phyloP scores from a whole-genome alignment of 2,329 filamentous ascomycete species.

The Exophiala spinifera region DNA sequence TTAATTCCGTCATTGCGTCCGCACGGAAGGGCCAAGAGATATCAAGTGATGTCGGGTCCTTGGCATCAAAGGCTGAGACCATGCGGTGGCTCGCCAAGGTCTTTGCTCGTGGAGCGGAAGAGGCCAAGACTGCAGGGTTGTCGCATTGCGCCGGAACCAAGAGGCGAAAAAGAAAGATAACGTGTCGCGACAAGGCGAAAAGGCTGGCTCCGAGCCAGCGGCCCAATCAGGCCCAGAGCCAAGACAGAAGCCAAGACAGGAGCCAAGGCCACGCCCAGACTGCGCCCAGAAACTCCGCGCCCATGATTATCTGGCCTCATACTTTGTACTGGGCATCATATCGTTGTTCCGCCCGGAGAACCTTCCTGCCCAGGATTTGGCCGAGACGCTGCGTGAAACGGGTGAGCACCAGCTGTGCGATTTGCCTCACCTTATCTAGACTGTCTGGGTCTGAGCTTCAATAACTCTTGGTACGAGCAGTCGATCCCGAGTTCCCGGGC shows the following conservation, averaged over 20 bases:
- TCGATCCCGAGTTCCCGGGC: too few species aligned
- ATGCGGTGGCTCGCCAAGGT: not conserved
- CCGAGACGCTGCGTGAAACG: too few species aligned
- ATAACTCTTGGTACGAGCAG: too few species aligned
- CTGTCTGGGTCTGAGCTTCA: too few species aligned
- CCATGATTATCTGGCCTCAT: too few species aligned
- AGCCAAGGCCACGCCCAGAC: not conserved
- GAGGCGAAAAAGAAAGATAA: too few species aligned
- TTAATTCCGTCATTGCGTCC: conserved; percentile 2
- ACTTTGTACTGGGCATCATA: too few species aligned
- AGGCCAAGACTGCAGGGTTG: not conserved
- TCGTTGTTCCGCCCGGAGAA: too few species aligned
- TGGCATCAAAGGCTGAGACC: not conserved
- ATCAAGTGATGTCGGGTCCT: conserved; percentile 1
- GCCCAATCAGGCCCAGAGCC: not conserved
- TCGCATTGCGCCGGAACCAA: too few species aligned
- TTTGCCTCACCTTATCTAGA: too few species aligned
- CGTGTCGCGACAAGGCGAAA: not conserved
- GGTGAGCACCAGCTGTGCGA: too few species aligned
- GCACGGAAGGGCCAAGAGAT: conserved; percentile 8
- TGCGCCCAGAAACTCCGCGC: not conserved
- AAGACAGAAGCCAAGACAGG: not conserved
- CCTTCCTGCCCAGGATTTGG: too few species aligned
- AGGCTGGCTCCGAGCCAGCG: not conserved
- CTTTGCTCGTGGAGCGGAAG: not conserved